These are phyloP conservation scores for Euphorbia corollata DNA, from an alignment of 441 rosid genomes.

Conservation along the genomic window DNA sequence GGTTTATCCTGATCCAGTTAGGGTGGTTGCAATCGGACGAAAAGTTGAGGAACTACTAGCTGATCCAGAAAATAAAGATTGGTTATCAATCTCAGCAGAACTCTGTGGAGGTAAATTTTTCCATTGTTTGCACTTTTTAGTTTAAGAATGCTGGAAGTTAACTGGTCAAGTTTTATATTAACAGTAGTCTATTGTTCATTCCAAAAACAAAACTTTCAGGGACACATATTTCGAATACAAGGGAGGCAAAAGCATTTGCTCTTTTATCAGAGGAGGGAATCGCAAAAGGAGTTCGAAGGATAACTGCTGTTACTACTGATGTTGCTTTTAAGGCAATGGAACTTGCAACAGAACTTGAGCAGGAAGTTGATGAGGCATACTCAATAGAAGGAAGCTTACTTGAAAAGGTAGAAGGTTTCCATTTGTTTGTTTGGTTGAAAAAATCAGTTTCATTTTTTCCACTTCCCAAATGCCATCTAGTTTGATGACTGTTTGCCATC, in stretches of 20 bases:
- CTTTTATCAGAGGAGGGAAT: constrained; percentile 94
- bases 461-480: background rate
- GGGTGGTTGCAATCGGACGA: constrained; percentile 84
- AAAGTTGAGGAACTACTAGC: constrained; percentile 73
- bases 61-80: constrained; percentile 73
- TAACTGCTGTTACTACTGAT: constrained; percentile 86
- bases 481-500: background rate
- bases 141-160: constrained; percentile 11
- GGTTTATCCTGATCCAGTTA: constrained; percentile 97
- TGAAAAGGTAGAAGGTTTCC: constrained; percentile 67
- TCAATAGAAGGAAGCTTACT: constrained; percentile 53
- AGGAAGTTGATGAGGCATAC: constrained; percentile 60
- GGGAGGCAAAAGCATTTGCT: constrained; percentile 90
- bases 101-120: constrained; percentile 75
- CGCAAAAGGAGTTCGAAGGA: constrained; percentile 81
- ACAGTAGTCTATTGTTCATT: background rate
- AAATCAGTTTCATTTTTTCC: too few species aligned
- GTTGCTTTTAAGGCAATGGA: constrained; percentile 67
- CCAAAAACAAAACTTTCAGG: constrained; percentile 16
- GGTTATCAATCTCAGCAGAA: constrained; percentile 72
- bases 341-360: constrained; percentile 50
- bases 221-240: constrained; percentile 62
- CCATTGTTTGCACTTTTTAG: background rate
- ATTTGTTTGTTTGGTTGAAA: background rate
- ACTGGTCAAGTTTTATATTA: too few species aligned